These are phyloP conservation scores for Chlamydomonas schloesseri DNA, from an alignment of 139 green algal genomes.

Conservation along the genomic window DNA sequence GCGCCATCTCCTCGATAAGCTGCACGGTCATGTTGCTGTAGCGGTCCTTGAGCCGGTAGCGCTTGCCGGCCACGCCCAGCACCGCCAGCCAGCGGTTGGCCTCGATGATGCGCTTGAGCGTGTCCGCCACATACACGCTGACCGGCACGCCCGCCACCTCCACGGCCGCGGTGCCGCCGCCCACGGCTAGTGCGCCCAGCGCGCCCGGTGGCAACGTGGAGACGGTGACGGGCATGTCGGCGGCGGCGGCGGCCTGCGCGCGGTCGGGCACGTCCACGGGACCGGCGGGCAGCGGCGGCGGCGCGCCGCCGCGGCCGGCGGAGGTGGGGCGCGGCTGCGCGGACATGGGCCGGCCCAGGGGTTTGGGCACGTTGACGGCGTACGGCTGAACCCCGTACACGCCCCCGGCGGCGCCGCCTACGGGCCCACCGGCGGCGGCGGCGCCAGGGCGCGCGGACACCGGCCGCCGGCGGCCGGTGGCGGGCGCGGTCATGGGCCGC, in stretches of 20 bases:
- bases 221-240: background rate
- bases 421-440: background rate
- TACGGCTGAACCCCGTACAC: background rate
- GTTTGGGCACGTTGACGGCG: background rate
- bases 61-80: conserved; percentile 20
- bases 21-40: conserved; percentile 42
- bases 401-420: background rate
- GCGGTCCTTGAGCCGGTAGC: conserved; percentile 46
- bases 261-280: no score
- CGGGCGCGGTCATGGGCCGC: background rate
- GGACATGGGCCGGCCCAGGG: conserved; percentile 18
- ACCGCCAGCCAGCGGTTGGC: conserved; percentile 51
- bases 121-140: conserved; percentile 54
- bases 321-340: conserved; percentile 27
- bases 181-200: background rate
- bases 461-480: background rate
- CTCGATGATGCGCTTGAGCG: conserved; percentile 38
- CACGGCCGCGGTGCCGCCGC: conserved; percentile 39
- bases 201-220: background rate
- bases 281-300: background rate
- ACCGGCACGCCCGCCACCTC: conserved; percentile 33
- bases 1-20: conserved; percentile 32
- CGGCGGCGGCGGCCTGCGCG: background rate
- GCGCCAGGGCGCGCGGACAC: background rate
- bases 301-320: background rate